A percentile compares a stretch with the other conserved stretches of the same genome.
phyloP scores from a whole-genome alignment of 2,329 filamentous ascomycete species.

The Aspergillus sp. region DNA sequence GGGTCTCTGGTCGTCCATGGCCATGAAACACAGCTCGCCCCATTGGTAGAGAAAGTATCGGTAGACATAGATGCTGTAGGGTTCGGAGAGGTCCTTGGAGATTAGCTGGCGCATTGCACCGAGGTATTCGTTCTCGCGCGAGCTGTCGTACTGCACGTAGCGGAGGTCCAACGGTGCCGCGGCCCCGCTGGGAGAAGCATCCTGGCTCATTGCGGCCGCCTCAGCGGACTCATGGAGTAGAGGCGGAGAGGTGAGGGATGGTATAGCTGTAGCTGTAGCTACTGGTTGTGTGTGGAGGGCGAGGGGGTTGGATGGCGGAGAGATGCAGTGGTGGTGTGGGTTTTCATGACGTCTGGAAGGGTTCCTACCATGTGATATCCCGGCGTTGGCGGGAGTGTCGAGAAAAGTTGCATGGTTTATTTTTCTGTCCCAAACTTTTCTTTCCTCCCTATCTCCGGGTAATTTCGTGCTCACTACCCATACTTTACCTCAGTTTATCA shows the following conservation, averaged over 20 bases:
- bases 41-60: conserved; percentile 97
- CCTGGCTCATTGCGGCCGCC: conserved; percentile 24
- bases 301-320: background rate
- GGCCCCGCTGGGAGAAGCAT: conserved; percentile 11
- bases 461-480: no score
- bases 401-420: background rate
- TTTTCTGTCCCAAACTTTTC: background rate
- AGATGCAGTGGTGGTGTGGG: no score
- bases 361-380: no score
- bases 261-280: background rate
- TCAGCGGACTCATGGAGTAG: conserved; percentile 7
- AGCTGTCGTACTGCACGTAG: conserved; percentile 57
- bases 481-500: no score
- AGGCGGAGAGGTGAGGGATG: conserved; percentile 2
- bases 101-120: conserved; percentile 88
- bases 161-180: conserved; percentile 42
- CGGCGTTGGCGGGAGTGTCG: no score
- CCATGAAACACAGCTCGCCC: conserved; percentile 94
- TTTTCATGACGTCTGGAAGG: no score
- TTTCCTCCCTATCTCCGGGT: background rate
- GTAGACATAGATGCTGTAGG: conserved; percentile 99
- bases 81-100: conserved; percentile 92
- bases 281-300: background rate
- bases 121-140: conserved; percentile 63
- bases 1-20: conserved; percentile 43